These are phyloP conservation scores for Endocalyx cinctus DNA, from an alignment of 2,329 filamentous ascomycete species.

Conservation along the genomic window DNA sequence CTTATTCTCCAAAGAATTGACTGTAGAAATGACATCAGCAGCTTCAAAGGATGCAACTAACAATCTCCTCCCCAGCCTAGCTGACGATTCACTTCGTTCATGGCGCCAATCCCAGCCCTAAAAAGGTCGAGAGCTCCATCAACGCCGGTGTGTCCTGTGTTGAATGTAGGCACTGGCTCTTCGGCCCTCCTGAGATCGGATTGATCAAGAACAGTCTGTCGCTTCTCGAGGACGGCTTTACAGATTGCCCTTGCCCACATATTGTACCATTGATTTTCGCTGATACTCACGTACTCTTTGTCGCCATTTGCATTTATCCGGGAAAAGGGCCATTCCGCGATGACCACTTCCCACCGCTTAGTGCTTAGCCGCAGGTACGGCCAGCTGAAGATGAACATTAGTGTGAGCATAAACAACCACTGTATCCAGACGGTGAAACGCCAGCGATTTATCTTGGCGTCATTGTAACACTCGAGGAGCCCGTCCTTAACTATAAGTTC, in stretches of 20 bases:
- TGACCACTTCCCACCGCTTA: slow-evolving; percentile 60
- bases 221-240: slow-evolving; percentile 53
- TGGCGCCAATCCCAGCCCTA: slow-evolving; percentile 44
- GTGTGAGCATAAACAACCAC: slow-evolving; percentile 61
- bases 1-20: too few species aligned
- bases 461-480: slow-evolving; percentile 59
- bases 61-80: slow-evolving; percentile 46
- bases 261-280: slow-evolving; percentile 57
- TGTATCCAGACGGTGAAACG: slow-evolving; percentile 59
- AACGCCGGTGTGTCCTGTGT: slow-evolving; percentile 34
- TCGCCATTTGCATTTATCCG: slow-evolving; percentile 25
- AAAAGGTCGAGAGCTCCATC: slow-evolving; percentile 38
- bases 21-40: too few species aligned
- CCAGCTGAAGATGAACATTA: slow-evolving; percentile 68
- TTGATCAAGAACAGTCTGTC: slow-evolving; percentile 51
- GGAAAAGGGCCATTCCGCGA: slow-evolving; percentile 57
- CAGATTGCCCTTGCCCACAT: slow-evolving; percentile 58
- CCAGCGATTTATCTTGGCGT: slow-evolving; percentile 59
- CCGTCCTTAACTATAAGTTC: slow-evolving; percentile 54
- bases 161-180: slow-evolving; percentile 31
- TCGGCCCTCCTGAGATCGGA: slow-evolving; percentile 46
- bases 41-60: slow-evolving; percentile 13
- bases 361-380: slow-evolving; percentile 65
- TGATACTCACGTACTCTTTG: slow-evolving; percentile 48
- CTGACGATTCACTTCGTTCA: slow-evolving; percentile 49